These are phyloP conservation scores for Mycena alexandri DNA, from an alignment of 768 basidiomycete species.

Conservation along the genomic window DNA sequence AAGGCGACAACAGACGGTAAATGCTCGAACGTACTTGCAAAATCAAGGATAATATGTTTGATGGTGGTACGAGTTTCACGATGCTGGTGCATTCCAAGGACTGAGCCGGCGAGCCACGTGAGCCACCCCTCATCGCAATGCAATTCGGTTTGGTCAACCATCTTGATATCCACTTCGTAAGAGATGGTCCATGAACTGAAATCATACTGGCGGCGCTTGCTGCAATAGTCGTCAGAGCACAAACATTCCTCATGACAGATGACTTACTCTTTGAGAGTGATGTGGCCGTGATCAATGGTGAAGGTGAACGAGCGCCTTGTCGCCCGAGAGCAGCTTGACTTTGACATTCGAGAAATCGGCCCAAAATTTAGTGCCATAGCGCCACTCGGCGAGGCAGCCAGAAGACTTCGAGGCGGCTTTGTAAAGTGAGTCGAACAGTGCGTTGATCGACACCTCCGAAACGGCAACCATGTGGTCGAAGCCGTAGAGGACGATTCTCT, in stretches of 20 bases:
- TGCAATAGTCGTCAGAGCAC: background rate
- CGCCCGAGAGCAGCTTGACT: conserved; percentile 26
- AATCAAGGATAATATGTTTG: conserved; percentile 21
- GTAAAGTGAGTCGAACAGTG: conserved; percentile 13
- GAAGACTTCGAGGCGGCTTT: background rate
- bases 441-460: conserved; percentile 31
- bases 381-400: conserved; percentile 9
- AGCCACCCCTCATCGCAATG: conserved; percentile 8
- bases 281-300: conserved; percentile 20
- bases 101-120: background rate
- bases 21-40: conserved; percentile 10
- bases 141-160: conserved; percentile 16
- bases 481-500: conserved; percentile 16
- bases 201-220: background rate
- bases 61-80: background rate
- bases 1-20: background rate
- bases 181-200: conserved; percentile 14
- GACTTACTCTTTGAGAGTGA: conserved; percentile 4
- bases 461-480: conserved; percentile 26
- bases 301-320: conserved; percentile 26
- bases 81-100: background rate
- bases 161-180: conserved; percentile 10
- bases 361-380: conserved; percentile 11
- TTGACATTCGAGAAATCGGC: conserved; percentile 17
- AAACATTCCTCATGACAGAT: background rate